These are phyloP conservation scores for Suillus sp. DNA, from an alignment of 768 basidiomycete species.

Conservation along the genomic window DNA sequence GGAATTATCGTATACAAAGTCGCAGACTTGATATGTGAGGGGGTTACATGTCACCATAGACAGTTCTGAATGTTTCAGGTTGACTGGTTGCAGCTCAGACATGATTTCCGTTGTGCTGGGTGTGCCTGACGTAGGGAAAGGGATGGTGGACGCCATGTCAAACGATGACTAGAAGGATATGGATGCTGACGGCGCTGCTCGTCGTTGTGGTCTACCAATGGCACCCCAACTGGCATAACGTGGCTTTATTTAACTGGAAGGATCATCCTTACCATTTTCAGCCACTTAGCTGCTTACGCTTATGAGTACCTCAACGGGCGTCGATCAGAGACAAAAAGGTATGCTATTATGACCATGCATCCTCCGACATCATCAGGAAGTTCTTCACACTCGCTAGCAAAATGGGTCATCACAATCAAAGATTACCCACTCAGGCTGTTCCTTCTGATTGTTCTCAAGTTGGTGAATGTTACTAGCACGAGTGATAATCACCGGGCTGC, in stretches of 20 bases:
- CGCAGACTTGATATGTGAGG: conserved; percentile 69
- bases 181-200: neutral
- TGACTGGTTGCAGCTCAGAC: neutral
- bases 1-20: conserved; percentile 64
- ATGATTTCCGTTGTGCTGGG: neutral
- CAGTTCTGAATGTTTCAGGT: conserved; percentile 18
- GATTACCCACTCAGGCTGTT: too few relatives aligned
- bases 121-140: neutral
- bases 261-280: conserved; percentile 6
- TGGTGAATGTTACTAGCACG: too few relatives aligned
- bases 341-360: too few relatives aligned
- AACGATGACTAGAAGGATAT: neutral
- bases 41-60: conserved; percentile 47
- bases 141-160: conserved; percentile 6
- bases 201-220: neutral
- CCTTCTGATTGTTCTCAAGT: too few relatives aligned
- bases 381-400: too few relatives aligned
- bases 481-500: too few relatives aligned
- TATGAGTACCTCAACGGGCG: neutral
- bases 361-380: too few relatives aligned
- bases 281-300: too few relatives aligned
- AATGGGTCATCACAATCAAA: too few relatives aligned
- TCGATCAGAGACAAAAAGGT: neutral
- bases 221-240: too few relatives aligned
- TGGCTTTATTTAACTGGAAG: conserved; percentile 3